phyloP scores from a whole-genome alignment of 2,329 filamentous ascomycete genomes.

The Pseudogymnoascus pannorum region DNA sequence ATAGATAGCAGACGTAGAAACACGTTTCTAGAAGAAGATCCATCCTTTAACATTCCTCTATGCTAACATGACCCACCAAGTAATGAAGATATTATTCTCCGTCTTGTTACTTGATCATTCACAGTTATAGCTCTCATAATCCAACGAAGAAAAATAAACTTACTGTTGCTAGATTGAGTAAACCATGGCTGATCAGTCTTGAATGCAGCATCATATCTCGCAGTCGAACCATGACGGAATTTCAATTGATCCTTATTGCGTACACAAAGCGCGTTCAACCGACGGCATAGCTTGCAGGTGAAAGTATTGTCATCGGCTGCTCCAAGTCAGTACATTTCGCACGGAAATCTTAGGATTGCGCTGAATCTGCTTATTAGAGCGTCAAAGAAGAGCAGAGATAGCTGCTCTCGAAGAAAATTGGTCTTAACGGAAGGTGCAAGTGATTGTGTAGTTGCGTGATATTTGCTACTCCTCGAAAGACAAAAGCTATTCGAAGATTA shows the following conservation, averaged over 20 bases:
- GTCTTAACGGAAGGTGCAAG: neutral
- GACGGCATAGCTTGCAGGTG: neutral
- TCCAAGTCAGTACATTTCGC: neutral
- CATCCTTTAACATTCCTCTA: neutral
- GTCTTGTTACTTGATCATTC: neutral
- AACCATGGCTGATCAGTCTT: constrained; percentile 30
- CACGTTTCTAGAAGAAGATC: neutral
- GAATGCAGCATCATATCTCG: constrained; percentile 28
- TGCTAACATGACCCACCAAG: neutral
- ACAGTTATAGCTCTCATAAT: constrained; percentile 8
- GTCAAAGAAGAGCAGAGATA: neutral
- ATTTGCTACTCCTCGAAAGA: neutral
- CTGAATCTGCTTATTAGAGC: neutral
- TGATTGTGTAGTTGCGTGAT: neutral
- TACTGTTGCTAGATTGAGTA: constrained; percentile 23
- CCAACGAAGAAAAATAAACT: neutral
- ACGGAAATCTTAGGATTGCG: neutral
- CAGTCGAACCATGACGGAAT: constrained; percentile 30
- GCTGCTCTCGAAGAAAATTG: neutral
- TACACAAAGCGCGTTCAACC: neutral
- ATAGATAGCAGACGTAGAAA: neutral
- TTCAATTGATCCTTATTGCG: neutral
- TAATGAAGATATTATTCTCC: neutral
- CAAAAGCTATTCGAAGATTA: neutral
- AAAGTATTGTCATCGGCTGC: neutral